Evolutionary conservation across 352 stramenopile species (phyloP), one percentile per base, ranked within the genome.

Genomic region (Phytophthora sp.): DNA sequence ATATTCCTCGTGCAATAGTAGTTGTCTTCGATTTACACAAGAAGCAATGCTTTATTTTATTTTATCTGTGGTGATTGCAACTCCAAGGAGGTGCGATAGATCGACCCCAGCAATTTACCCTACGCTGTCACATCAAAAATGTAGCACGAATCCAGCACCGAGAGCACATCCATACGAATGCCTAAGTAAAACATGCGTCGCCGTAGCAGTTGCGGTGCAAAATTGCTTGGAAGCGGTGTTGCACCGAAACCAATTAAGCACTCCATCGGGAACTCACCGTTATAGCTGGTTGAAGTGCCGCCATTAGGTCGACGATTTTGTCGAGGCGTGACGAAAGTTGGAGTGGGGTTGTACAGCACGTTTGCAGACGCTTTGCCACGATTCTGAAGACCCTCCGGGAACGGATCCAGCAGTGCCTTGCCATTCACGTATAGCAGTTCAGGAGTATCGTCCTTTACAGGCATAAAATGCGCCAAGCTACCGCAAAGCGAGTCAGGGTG

Each of bases 391-490:
- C 67, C 69, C 4, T 63, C 18, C 0, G 74, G 61, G 32, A 75
- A 77, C 21, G 76, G 76, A 31, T 86, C 64, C 10, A 88, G 21
- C 6, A 88, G 66, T n/a, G 72, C 72, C 13, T 78, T 79, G n/a
- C 74, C 78, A 49, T 85, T 83, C 6, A 87, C 60, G 46, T 87
- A 84, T 15, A 87, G 46, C 4, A 84, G 55, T 52, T 83, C 72
- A 0, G 74, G 64, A 11, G 18, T 54, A 2, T 57, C 27, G 28
- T 83, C 60, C 3, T 79, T 58, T 2, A 67, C 54, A 0, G 80
- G 77, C 35, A 80, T 58, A 42, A 80, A 89, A 32, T 88, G 80
- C 10, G 76, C 77, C 24, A 89, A 69, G 49, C 71, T 86, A 1
- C 77, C 82, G 18, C 79, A 89, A 0, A 89, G 44, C 11, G 76